Evolutionary conservation across 306 rosid species (phyloP), one percentile per base, ranked within the genome.

Genomic region (Ziziphus jujuba): DNA sequence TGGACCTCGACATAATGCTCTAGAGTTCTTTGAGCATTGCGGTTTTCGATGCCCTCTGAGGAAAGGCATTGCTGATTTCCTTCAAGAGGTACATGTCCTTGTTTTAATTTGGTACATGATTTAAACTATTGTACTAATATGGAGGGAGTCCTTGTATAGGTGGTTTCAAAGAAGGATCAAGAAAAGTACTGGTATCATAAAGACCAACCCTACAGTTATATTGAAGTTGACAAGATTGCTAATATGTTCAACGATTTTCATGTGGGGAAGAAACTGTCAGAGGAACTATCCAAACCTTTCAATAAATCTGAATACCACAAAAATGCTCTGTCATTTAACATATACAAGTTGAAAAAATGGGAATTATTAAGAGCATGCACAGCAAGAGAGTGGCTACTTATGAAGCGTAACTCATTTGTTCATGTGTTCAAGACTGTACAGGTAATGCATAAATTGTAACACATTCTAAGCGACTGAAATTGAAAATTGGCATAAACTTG

Each of bases 61-160:
- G 24, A 84, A 87, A 75, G 85, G 83, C 36, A 63, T 77, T 14
- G 82, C 90, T 34, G 88, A 87, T 59, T 87, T 87, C 65, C 83
- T 87, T 20, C 90, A 87, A 63, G 88, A 87, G 79, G 93, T 76
- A 75, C 22, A 82, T 48, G 19, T 25, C 43, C 56, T 52, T 35
- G 19, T 45, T 59, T 70, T n/a, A 48, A 14, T 38, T 59, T 22
- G 7, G 15, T 49, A 49, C 17, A 49, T 49, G 16, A 17, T 49
- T 49, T 15, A 19, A 49, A 19, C 53, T 49, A 49, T 12, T 49
- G 21, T 49, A 1, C 22, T 25, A 44, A 2, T 56, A 33, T 44
- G 44, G 8, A 3, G 23, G n/a, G n/a, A n/a, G n/a, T 66, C 12
- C 24, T 33, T 16, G 43, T 56, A 28, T 61, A 86, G 91, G 87